Base-by-base conservation (phyloP, 1,284 basidiomycete genomes). In the Microbotryum violaceum region DNA sequence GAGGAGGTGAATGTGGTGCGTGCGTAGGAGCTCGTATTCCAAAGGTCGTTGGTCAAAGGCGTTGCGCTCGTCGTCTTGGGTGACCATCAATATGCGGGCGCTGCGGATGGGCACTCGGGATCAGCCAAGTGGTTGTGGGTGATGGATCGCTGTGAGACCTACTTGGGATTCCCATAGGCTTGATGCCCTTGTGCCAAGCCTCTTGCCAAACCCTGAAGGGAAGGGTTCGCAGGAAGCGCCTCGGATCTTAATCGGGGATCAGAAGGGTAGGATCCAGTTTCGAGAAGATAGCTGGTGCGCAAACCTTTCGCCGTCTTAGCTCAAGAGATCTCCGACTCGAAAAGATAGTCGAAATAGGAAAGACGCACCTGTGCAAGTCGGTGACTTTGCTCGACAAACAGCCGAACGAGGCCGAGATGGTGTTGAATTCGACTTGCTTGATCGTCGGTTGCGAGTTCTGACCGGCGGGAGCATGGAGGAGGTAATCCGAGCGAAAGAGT, bases 401-500 rank as follows among this genome's bases (percentile, higher is more conserved):
- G 1, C 92, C 94, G 73, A 97, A 97, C 1, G 90, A 91, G 0
- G 87, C 84, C 0, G 92, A 91, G 68, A 97, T 94, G 6, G 94
- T 97, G 75, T 98, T 98, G 77, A 97, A 96, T 75, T 98, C 96
- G 57, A 98, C 94, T 78, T 98, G 94, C 75, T 92, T 96, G 63
- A 98, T 78, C 31, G 79, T 77, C 10, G 68, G 65, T 14, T 58
- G 61, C 8, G 62, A 57, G 3, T 69, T 48, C 8, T 78, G 76
- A 27, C 76, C 74, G 6, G 70, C 59, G 2, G 71, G 70, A 2
- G 80, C 75, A 72, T 98, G 90, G n/a, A 97, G 77, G 48, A 98
- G 80, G 76, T 97, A 98, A 77, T 98, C 94, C 18, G 91, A 94
- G 55, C 96, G 82, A 76, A 97, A 97, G n/a, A 98, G 78, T 14